These are phyloP conservation scores for Mycosphaerelloides madeirae DNA, from an alignment of 2,329 filamentous ascomycete species.

Conservation along the genomic window DNA sequence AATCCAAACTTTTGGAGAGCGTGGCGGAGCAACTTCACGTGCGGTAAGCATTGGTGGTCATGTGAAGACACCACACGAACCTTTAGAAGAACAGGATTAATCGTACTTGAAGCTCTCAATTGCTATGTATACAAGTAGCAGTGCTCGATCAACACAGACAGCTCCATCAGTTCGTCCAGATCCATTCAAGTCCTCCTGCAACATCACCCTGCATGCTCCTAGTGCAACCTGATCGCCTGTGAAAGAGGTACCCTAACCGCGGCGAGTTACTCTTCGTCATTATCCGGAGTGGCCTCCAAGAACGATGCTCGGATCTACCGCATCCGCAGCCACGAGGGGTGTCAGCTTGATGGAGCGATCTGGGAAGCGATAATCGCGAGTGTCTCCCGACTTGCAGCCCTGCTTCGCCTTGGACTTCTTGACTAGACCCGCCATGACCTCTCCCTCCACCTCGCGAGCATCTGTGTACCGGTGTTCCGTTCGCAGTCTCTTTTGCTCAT, in stretches of 20 bases:
- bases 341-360: conserved; percentile 9
- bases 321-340: conserved; percentile 7
- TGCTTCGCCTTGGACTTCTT: conserved; percentile 5
- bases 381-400: conserved; percentile 12
- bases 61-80: no score
- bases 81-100: no score
- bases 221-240: no score
- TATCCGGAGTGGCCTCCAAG: conserved; percentile 5
- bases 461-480: neutral
- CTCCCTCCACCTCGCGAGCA: conserved; percentile 10
- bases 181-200: no score
- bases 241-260: no score
- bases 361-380: conserved; percentile 14
- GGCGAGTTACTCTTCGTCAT: no score
- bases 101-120: no score
- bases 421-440: conserved; percentile 2
- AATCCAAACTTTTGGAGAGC: no score
- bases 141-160: neutral
- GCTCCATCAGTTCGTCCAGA: no score
- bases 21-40: no score
- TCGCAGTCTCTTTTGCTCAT: conserved; percentile 1
- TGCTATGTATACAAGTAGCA: no score
- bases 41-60: no score
- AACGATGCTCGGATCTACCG: conserved; percentile 14
- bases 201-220: neutral